A percentile compares a stretch with the other conserved stretches of the same genome.
These are phyloP conservation scores for Cyberlindnera japonica DNA, from an alignment of 805 yeast genomes.

Conservation along the genomic window DNA sequence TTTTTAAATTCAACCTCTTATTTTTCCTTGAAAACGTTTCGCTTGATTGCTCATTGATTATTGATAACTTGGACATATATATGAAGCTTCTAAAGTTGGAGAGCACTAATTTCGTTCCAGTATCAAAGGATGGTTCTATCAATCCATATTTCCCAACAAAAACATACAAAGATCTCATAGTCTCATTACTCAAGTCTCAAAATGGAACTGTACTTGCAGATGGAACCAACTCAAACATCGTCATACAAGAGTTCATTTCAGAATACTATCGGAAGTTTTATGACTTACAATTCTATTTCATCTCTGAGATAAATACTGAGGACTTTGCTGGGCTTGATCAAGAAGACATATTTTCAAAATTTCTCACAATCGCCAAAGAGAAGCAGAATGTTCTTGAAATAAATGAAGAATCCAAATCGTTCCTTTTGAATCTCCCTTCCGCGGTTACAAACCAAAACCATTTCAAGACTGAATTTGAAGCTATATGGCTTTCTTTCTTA, in stretches of 20 bases:
- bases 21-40: constrained; percentile 37
- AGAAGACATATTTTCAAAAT: constrained; percentile 31
- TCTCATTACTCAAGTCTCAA: constrained; percentile 34
- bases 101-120: constrained; percentile 47
- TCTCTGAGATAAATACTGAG: constrained; percentile 42
- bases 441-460: constrained; percentile 35
- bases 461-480: constrained; percentile 67
- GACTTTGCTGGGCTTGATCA: constrained; percentile 13
- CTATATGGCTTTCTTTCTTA: constrained; percentile 58
- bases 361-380: constrained; percentile 36
- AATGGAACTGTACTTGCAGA: constrained; percentile 41
- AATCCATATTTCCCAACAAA: constrained; percentile 61
- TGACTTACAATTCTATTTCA: constrained; percentile 77
- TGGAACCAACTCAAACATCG: constrained; percentile 44
- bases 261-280: constrained; percentile 54
- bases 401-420: constrained; percentile 36
- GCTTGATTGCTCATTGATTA: constrained; percentile 44
- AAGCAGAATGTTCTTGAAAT: constrained; percentile 31
- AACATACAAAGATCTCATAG: constrained; percentile 42
- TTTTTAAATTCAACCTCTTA: constrained; percentile 45
- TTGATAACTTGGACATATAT: constrained; percentile 50
- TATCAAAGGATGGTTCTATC: constrained; percentile 20
- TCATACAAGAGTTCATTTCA: constrained; percentile 53
- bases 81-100: constrained; percentile 58
- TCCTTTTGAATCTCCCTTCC: constrained; percentile 45